phyloP scores from a whole-genome alignment of 257 asterid species.

The Catharanthus roseus region DNA sequence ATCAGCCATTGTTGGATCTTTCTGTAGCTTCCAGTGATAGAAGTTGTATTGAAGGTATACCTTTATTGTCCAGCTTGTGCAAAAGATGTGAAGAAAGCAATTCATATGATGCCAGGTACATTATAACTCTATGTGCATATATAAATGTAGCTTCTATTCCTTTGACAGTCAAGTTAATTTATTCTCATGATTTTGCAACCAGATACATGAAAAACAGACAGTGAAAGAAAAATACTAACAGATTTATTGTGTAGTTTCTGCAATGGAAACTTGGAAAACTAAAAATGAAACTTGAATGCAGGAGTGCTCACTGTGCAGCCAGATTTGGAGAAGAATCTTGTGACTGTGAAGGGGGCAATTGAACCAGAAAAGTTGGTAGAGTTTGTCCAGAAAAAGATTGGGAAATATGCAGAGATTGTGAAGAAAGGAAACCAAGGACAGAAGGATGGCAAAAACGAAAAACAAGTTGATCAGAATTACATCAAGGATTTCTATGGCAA shows the following conservation, averaged over 20 bases:
- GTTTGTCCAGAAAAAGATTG: slow-evolving; percentile 40
- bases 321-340: slow-evolving; percentile 44
- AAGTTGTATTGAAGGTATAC: slow-evolving; percentile 44
- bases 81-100: slow-evolving; percentile 48
- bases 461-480: slow-evolving; percentile 4
- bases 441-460: background rate
- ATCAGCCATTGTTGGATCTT: background rate
- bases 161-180: too few species aligned
- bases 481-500: slow-evolving; percentile 8
- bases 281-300: slow-evolving; percentile 10
- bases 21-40: slow-evolving; percentile 38
- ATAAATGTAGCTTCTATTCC: too few species aligned
- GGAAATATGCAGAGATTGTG: slow-evolving; percentile 46
- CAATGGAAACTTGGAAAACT: background rate
- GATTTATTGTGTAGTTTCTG: too few species aligned
- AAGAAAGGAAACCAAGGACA: slow-evolving; percentile 14
- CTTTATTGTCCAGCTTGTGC: slow-evolving; percentile 71
- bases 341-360: slow-evolving; percentile 61
- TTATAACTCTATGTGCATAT: too few species aligned
- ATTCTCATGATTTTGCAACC: too few species aligned
- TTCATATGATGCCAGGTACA: slow-evolving; percentile 67
- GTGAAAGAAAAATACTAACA: too few species aligned
- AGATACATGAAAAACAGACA: too few species aligned
- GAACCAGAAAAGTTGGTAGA: slow-evolving; percentile 49
- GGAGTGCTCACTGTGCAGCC: slow-evolving; percentile 63